These are phyloP conservation scores for Pseudozyma sp. DNA, from an alignment of 1,284 basidiomycete genomes.

Conservation along the genomic window DNA sequence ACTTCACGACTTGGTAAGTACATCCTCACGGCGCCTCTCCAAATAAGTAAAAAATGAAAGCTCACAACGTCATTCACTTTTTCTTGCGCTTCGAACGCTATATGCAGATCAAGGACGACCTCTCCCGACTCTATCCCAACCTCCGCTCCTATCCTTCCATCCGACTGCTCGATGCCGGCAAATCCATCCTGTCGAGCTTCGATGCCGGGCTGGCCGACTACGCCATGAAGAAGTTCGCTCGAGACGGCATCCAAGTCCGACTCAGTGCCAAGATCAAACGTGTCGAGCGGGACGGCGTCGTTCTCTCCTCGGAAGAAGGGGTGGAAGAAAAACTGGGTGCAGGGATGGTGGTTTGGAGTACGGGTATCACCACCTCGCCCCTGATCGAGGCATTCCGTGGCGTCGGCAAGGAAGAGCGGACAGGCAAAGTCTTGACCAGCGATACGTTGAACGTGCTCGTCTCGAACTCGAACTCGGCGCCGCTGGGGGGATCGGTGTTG, in stretches of 20 bases:
- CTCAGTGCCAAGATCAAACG: conserved; percentile 28
- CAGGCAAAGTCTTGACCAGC: conserved; percentile 74
- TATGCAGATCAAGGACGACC: conserved; percentile 72
- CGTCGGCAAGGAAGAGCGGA: conserved; percentile 75
- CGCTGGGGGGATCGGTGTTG: conserved; percentile 1
- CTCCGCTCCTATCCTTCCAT: conserved; percentile 37
- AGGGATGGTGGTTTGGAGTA: conserved; percentile 85
- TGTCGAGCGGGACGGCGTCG: conserved; percentile 30
- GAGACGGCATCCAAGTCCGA: conserved; percentile 36
- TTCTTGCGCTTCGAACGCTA: neutral
- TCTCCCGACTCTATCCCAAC: conserved; percentile 71
- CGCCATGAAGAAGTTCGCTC: conserved; percentile 59
- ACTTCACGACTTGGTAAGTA: conserved; percentile 77
- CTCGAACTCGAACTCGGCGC: neutral
- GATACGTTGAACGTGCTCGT: conserved; percentile 32
- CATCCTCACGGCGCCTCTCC: neutral
- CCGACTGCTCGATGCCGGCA: conserved; percentile 56
- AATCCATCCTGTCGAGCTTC: conserved; percentile 60
- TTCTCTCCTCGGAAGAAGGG: neutral
- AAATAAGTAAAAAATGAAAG: no score
- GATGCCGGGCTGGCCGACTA: conserved; percentile 59
- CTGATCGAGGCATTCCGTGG: conserved; percentile 75
- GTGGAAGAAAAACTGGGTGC: conserved; percentile 3
- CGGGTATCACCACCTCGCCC: conserved; percentile 83
- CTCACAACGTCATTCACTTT: no score